phyloP scores from a whole-genome alignment of 768 basidiomycete species.

The Leccinellum albellum region DNA sequence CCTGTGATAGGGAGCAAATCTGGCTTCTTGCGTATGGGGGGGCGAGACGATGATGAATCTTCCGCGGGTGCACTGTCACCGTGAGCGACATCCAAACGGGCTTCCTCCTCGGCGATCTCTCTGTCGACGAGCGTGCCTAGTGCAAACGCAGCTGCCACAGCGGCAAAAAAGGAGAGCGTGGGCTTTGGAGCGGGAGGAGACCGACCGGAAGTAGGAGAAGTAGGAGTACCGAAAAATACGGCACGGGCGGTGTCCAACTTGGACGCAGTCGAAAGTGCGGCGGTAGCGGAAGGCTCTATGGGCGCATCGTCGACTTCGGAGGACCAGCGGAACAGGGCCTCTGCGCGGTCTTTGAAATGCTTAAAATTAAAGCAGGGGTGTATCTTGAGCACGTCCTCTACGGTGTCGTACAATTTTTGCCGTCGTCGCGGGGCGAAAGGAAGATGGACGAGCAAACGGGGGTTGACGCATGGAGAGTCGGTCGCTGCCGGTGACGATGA shows the following conservation, averaged over 20 bases:
- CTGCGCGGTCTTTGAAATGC: constrained; percentile 43
- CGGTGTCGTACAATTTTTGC: constrained; percentile 35
- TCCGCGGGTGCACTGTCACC: constrained; percentile 16
- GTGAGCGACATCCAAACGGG: constrained; percentile 20
- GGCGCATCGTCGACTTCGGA: constrained; percentile 26
- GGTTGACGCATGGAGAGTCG: constrained; percentile 34
- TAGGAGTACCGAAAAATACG: constrained; percentile 28
- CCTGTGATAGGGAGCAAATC: constrained; percentile 10
- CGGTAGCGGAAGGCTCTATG: constrained; percentile 15
- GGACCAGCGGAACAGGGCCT: constrained; percentile 42
- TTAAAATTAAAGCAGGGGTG: constrained; percentile 50
- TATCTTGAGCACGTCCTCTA: constrained; percentile 43
- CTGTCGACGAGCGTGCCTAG: constrained; percentile 47
- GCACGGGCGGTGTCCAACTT: constrained; percentile 29
- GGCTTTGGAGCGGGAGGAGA: constrained; percentile 13
- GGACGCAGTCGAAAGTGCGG: constrained; percentile 12
- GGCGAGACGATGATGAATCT: constrained; percentile 23
- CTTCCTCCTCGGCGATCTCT: constrained; percentile 27
- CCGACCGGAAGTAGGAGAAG: constrained; percentile 11
- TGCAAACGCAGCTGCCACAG: constrained; percentile 55
- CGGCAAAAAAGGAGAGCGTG: constrained; percentile 49
- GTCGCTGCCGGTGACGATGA: constrained; percentile 22
- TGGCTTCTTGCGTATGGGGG: constrained; percentile 20
- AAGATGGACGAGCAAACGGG: constrained; percentile 37
- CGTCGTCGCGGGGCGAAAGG: constrained; percentile 38